phyloP scores from a whole-genome alignment of 148 eudicot species.

The Diospyros kaki region DNA sequence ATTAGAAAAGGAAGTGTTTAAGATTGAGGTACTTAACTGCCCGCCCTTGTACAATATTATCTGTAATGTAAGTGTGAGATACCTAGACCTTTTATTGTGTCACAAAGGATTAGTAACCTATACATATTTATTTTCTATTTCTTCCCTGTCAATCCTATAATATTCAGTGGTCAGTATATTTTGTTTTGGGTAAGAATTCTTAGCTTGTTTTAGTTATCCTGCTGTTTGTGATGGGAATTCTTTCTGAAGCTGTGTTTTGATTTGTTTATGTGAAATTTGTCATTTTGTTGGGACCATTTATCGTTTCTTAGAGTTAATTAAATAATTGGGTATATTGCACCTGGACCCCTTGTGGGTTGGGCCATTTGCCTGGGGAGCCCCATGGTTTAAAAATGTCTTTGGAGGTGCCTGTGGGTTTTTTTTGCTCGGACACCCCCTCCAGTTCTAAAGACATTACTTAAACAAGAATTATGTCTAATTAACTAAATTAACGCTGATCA shows the following conservation, averaged over 20 bases:
- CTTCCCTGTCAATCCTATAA: not conserved
- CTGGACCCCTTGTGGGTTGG: too few relatives aligned
- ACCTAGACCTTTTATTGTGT: conserved; percentile 1
- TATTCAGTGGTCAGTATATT: not conserved
- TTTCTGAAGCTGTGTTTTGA: not conserved
- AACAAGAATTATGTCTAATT: too few relatives aligned
- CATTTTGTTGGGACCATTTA: too few relatives aligned
- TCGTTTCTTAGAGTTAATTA: not conserved
- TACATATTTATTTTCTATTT: too few relatives aligned
- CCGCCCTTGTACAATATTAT: not conserved
- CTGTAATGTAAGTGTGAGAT: not conserved
- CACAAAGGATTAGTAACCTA: not conserved
- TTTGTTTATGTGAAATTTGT: not conserved
- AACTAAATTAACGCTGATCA: too few relatives aligned
- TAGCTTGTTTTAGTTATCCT: not conserved
- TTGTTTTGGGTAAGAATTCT: not conserved
- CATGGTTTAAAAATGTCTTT: too few relatives aligned
- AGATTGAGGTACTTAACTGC: conserved; percentile 66
- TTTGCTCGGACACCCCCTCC: too few relatives aligned
- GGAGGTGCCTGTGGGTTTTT: too few relatives aligned
- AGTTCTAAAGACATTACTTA: too few relatives aligned
- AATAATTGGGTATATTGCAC: not conserved
- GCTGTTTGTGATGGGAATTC: not conserved
- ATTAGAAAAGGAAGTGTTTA: conserved; percentile 56
- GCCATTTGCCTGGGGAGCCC: too few relatives aligned